A percentile compares a stretch with the other conserved stretches of the same genome.
Conservation (phyloP, 2,329 filamentous ascomycete genomes). For the Colletotrichum sidae region DNA sequence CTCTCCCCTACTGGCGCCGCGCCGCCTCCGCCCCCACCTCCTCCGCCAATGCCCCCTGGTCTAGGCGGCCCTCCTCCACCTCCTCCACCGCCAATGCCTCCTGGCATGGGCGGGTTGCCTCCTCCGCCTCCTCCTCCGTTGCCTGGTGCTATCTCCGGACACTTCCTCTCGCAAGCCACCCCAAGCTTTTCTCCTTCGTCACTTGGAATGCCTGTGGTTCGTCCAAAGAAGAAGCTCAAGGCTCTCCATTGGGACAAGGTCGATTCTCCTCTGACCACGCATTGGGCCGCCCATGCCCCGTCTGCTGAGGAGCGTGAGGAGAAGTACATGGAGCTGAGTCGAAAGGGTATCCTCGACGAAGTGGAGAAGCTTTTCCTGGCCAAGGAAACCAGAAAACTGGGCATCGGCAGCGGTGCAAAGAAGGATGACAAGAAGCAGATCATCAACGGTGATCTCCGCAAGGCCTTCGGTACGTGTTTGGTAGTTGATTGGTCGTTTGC, state of each 20-base stretch:
- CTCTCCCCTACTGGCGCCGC: slow-evolving; percentile 49
- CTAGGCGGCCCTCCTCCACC: slow-evolving; percentile 59
- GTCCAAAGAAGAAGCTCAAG: slow-evolving; percentile 99
- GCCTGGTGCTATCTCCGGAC: slow-evolving; percentile 77
- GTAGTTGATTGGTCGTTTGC: background rate
- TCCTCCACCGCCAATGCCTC: slow-evolving; percentile 58
- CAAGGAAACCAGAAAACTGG: slow-evolving; percentile 93
- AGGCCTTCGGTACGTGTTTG: slow-evolving; percentile 76
- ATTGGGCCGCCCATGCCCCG: slow-evolving; percentile 89
- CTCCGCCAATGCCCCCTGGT: slow-evolving; percentile 53
- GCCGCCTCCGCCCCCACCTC: slow-evolving; percentile 64
- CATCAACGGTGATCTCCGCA: slow-evolving; percentile 89
- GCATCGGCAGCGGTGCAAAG: slow-evolving; percentile 72
- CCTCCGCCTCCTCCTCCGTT: slow-evolving; percentile 60
- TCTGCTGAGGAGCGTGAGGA: slow-evolving; percentile 93
- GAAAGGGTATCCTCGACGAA: slow-evolving; percentile 95
- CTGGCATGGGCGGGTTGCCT: slow-evolving; percentile 52
- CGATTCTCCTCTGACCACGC: slow-evolving; percentile 88
- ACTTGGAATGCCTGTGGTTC: slow-evolving; percentile 80
- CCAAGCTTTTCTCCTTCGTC: slow-evolving; percentile 66
- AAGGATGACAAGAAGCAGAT: slow-evolving; percentile 98
- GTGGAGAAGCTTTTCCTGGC: slow-evolving; percentile 98
- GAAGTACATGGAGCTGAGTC: slow-evolving; percentile 92
- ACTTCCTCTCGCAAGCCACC: slow-evolving; percentile 77
- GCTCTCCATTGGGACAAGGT: slow-evolving; percentile 99